Evolutionary conservation across 495 filamentous ascomycete genomes (phyloP).

Genomic region (Aspergillus incahuasiensis): DNA sequence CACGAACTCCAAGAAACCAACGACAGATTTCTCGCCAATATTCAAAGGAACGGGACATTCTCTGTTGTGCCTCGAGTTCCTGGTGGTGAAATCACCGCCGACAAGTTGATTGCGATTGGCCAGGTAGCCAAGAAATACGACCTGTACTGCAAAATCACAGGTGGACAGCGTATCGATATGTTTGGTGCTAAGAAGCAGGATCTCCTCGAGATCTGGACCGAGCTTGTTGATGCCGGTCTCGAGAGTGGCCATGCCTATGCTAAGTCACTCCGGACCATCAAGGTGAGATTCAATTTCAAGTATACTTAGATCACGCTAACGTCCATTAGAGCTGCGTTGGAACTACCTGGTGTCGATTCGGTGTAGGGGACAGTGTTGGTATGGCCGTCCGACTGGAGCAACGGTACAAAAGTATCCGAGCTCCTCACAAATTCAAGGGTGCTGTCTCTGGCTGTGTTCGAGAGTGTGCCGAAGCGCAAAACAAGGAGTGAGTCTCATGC

Average conservation of each 20-base stretch:
- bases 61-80: constrained; percentile 83
- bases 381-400: constrained; percentile 92
- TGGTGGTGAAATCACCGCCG: constrained; percentile 87
- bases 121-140: constrained; percentile 84
- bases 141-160: constrained; percentile 93
- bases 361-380: constrained; percentile 92
- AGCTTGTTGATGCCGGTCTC: constrained; percentile 84
- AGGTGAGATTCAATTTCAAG: constrained; percentile 35
- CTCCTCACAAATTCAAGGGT: constrained; percentile 91
- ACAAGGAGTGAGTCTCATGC: constrained; percentile 66
- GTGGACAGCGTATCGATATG: constrained; percentile 93
- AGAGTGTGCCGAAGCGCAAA: constrained; percentile 94
- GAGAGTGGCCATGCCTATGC: constrained; percentile 94
- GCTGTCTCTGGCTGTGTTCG: constrained; percentile 89
- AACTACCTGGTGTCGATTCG: constrained; percentile 91
- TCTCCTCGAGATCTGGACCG: constrained; percentile 82
- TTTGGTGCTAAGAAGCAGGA: constrained; percentile 93
- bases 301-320: not conserved
- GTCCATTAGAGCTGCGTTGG: constrained; percentile 72
- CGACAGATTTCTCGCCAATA: constrained; percentile 88
- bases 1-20: constrained; percentile 93
- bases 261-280: constrained; percentile 87
- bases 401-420: constrained; percentile 88
- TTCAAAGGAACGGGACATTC: constrained; percentile 91
- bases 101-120: constrained; percentile 84